These are phyloP conservation scores for Leptographium wingfieldii DNA, from an alignment of 2,329 filamentous ascomycete genomes.

Conservation along the genomic window DNA sequence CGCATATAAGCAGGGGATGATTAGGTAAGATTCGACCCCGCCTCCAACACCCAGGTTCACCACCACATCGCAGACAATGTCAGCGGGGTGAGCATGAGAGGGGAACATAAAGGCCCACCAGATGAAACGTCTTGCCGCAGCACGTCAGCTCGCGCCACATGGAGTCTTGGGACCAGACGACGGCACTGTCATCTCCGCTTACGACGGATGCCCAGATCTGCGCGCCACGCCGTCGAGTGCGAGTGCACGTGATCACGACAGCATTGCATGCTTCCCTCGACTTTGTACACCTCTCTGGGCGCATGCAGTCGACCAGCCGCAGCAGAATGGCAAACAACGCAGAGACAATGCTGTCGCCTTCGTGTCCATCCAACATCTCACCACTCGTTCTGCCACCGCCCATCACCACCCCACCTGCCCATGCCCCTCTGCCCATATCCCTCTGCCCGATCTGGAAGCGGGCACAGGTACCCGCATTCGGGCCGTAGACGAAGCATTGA, in stretches of 20 bases:
- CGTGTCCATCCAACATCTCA: too few relatives aligned
- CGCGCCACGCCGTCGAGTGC: conserved; percentile 17
- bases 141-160: conserved; percentile 22
- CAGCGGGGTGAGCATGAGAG: not conserved
- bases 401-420: conserved; percentile 19
- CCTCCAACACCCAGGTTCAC: too few relatives aligned
- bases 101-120: conserved; percentile 7
- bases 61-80: conserved; percentile 18
- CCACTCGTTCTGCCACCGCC: too few relatives aligned
- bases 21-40: too few relatives aligned
- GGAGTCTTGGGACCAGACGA: conserved; percentile 32
- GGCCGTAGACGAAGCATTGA: conserved; percentile 36
- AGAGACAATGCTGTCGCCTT: conserved; percentile 5
- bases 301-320: conserved; percentile 29
- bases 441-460: conserved; percentile 24
- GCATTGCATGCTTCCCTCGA: conserved; percentile 15
- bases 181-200: not conserved
- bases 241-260: conserved; percentile 28
- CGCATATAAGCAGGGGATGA: too few relatives aligned
- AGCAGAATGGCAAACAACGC: conserved; percentile 25
- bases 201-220: not conserved
- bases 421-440: conserved; percentile 18
- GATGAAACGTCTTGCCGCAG: conserved; percentile 13
- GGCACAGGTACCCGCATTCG: conserved; percentile 33
- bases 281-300: conserved; percentile 24